Conservation (phyloP, 2,329 filamentous ascomycete genomes). For the Stagonosporopsis chrysanthemi region DNA sequence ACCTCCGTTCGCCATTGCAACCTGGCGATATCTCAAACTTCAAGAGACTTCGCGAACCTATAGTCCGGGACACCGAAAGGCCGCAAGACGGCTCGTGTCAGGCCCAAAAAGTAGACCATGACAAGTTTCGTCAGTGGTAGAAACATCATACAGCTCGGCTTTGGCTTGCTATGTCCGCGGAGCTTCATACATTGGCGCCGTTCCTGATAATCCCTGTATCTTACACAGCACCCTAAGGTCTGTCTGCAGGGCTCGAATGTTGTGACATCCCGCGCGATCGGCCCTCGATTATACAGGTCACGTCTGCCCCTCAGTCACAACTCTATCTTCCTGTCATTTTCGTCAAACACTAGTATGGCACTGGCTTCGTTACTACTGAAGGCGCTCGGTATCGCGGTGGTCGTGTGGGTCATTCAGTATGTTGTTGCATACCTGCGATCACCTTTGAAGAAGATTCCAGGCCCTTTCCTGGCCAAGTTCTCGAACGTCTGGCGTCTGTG, state of each 20-base stretch:
- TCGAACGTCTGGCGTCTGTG: slow-evolving; percentile 43
- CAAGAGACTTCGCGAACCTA: not conserved
- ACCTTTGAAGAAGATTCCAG: slow-evolving; percentile 42
- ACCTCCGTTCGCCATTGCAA: not conserved
- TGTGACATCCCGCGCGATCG: slow-evolving; percentile 7
- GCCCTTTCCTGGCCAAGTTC: slow-evolving; percentile 45
- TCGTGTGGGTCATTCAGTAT: slow-evolving; percentile 29
- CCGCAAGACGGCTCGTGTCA: not conserved
- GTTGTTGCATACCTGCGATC: slow-evolving; percentile 37
- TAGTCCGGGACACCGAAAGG: not conserved
- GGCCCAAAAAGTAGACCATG: not conserved
- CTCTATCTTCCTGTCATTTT: slow-evolving; percentile 3
- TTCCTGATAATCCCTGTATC: not conserved
- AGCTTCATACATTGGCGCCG: not conserved
- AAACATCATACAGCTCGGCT: not conserved
- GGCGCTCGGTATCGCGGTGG: slow-evolving; percentile 20
- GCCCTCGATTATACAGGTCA: slow-evolving; percentile 18
- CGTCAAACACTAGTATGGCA: slow-evolving; percentile 17
- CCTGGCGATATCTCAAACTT: not conserved
- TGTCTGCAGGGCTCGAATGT: slow-evolving; percentile 3
- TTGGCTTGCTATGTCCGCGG: not conserved
- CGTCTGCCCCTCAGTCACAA: slow-evolving; percentile 1
- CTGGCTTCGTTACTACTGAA: slow-evolving; percentile 24
- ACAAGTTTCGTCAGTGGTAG: not conserved
- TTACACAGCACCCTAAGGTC: not conserved